Evolutionary conservation across 495 filamentous ascomycete genomes (phyloP).

Genomic region (Penicillium robsamsonii): DNA sequence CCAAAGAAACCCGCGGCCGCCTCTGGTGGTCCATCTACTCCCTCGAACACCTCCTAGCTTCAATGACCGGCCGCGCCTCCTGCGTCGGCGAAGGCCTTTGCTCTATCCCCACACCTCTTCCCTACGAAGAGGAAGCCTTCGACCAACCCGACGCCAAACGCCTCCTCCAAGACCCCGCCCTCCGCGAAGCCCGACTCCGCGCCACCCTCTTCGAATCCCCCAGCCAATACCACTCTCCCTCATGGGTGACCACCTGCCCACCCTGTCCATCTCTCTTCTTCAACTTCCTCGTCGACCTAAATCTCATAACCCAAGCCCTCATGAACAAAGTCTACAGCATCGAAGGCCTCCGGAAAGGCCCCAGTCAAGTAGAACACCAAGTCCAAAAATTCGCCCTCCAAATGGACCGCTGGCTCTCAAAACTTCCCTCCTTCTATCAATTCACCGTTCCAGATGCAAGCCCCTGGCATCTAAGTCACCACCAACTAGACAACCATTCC

Average conservation of each 20-base stretch:
- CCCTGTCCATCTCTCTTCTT: conserved; percentile 48
- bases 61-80: conserved; percentile 61
- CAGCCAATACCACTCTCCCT: conserved; percentile 2
- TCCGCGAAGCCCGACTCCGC: conserved; percentile 30
- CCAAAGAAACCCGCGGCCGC: conserved; percentile 58
- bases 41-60: conserved; percentile 55
- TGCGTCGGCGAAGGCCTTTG: conserved; percentile 53
- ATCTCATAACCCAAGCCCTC: conserved; percentile 50
- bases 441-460: conserved; percentile 35
- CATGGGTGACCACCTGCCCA: conserved; percentile 27
- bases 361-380: conserved; percentile 50
- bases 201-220: conserved; percentile 31
- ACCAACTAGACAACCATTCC: conserved; percentile 17
- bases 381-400: conserved; percentile 44
- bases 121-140: conserved; percentile 52
- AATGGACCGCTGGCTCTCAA: conserved; percentile 51
- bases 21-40: conserved; percentile 65
- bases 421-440: conserved; percentile 45
- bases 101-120: conserved; percentile 52
- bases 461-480: conserved; percentile 22
- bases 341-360: conserved; percentile 45
- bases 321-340: conserved; percentile 57
- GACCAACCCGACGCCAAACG: conserved; percentile 17
- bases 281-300: conserved; percentile 43
- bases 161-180: conserved; percentile 23